Conservation (phyloP, 352 stramenopile species). For the Phytophthora quininea region DNA sequence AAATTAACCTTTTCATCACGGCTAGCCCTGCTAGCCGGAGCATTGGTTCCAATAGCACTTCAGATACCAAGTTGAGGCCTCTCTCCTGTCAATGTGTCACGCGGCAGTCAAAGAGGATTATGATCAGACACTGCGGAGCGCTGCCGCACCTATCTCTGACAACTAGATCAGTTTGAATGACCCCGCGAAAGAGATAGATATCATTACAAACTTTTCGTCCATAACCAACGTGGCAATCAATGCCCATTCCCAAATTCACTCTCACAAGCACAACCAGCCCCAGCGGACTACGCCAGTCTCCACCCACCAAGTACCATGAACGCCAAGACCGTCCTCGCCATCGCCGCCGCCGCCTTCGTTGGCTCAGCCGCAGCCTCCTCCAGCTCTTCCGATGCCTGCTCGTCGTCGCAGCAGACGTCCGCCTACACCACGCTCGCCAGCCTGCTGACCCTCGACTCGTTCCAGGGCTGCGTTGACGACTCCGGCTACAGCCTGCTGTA, state of each 20-base stretch:
- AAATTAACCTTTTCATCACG: no score
- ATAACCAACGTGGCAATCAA: not conserved
- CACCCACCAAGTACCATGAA: slow-evolving; percentile 25
- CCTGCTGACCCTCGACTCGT: slow-evolving; percentile 26
- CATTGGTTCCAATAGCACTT: not conserved
- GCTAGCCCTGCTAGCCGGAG: no score
- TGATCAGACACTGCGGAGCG: not conserved
- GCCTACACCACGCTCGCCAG: slow-evolving; percentile 34
- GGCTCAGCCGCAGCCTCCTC: slow-evolving; percentile 13
- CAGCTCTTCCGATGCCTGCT: slow-evolving; percentile 13
- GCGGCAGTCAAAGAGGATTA: not conserved
- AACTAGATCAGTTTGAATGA: not conserved
- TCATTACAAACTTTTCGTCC: no score
- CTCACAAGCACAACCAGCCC: not conserved
- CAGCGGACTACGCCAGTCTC: not conserved
- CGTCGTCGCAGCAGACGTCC: slow-evolving; percentile 13
- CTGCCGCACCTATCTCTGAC: slow-evolving; percentile 4
- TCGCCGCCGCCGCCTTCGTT: slow-evolving; percentile 14
- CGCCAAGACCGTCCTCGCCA: slow-evolving; percentile 17
- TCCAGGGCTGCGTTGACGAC: slow-evolving; percentile 28
- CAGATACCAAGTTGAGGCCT: not conserved
- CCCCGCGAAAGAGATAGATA: no score
- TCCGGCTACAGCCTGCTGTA: slow-evolving; percentile 40
- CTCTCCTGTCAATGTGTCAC: not conserved
- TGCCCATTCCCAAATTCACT: slow-evolving; percentile 6